Percentiles rank a stretch among this genome's conserved stretches.
Conservation (phyloP, 2,329 filamentous ascomycete species). For the Pestalotiopsis sp. region DNA sequence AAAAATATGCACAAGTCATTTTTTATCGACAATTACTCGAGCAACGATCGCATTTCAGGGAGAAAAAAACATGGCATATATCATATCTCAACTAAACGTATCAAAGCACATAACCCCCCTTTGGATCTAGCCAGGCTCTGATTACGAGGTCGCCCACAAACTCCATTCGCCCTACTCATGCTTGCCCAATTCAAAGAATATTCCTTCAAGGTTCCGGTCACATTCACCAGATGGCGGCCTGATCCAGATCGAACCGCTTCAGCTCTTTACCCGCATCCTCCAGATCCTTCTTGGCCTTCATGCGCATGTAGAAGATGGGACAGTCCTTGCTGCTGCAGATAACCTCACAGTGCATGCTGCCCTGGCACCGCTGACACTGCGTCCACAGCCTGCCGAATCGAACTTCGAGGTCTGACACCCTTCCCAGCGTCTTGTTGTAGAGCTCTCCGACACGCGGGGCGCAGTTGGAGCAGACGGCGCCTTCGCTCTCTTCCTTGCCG, state of each 20-base stretch:
- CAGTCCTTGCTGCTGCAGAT: conserved; percentile 97
- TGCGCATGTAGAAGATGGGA: conserved; percentile 99
- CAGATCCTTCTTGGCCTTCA: conserved; percentile 99
- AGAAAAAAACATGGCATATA: not conserved
- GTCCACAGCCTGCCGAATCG: conserved; percentile 94
- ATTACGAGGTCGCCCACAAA: not conserved
- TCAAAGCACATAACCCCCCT: not conserved
- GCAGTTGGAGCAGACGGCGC: conserved; percentile 88
- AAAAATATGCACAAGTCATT: too few relatives aligned
- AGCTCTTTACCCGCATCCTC: conserved; percentile 94
- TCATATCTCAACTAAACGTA: not conserved
- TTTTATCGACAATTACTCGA: too few relatives aligned
- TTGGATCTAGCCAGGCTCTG: not conserved
- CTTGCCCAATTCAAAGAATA: conserved; percentile 14
- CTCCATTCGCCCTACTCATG: conserved; percentile 17
- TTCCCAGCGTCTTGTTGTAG: conserved; percentile 87
- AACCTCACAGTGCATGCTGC: conserved; percentile 96
- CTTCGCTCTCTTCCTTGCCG: conserved; percentile 75
- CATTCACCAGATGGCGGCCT: conserved; percentile 63
- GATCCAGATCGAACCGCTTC: conserved; percentile 84
- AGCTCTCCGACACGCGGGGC: conserved; percentile 85
- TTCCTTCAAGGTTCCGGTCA: conserved; percentile 21
- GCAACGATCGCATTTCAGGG: not conserved
- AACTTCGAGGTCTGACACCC: conserved; percentile 90
- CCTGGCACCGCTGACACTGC: conserved; percentile 96